Percentiles rank a stretch among this genome's conserved stretches.
Conservation (phyloP, 2,329 filamentous ascomycete species). For the Dryadomyces quercivorus region DNA sequence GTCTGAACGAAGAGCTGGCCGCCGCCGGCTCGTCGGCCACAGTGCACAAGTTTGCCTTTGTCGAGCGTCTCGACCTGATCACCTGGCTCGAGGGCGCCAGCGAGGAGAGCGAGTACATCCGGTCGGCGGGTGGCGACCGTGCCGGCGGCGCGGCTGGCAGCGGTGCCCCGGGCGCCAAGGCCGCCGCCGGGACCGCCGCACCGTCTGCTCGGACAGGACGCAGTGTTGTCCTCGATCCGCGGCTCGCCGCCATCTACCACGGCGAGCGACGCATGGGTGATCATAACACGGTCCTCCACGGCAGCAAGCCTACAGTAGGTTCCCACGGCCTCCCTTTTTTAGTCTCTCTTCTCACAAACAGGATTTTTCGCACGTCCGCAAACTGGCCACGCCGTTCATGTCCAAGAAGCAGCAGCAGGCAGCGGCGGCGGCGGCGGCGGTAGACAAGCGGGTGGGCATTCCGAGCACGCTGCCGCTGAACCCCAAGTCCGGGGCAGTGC, state of each 20-base stretch:
- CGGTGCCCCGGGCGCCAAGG: slow-evolving; percentile 20
- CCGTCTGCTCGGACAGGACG: slow-evolving; percentile 17
- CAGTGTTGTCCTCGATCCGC: slow-evolving; percentile 49
- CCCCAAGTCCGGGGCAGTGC: slow-evolving; percentile 31
- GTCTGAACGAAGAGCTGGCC: slow-evolving; percentile 66
- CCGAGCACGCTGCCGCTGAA: slow-evolving; percentile 37
- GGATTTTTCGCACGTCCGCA: slow-evolving; percentile 92
- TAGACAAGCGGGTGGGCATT: slow-evolving; percentile 23
- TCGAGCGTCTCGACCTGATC: slow-evolving; percentile 81
- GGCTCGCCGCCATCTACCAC: slow-evolving; percentile 78
- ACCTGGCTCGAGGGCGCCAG: slow-evolving; percentile 87
- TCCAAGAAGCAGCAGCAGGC: slow-evolving; percentile 39
- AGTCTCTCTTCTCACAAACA: slow-evolving; percentile 22
- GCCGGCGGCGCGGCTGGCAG: slow-evolving; percentile 17
- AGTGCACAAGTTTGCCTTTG: slow-evolving; percentile 82
- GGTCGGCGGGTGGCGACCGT: slow-evolving; percentile 57
- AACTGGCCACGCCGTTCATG: slow-evolving; percentile 69
- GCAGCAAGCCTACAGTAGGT: slow-evolving; percentile 75
- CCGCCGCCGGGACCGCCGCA: slow-evolving; percentile 24
- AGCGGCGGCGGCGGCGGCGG: slow-evolving; percentile 16
- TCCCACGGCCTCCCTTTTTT: background rate
- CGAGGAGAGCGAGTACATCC: slow-evolving; percentile 88
- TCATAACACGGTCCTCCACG: slow-evolving; percentile 75
- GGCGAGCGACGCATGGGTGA: slow-evolving; percentile 88
- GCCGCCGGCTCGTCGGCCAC: slow-evolving; percentile 42